Conservation (phyloP, 768 basidiomycete species). For the Russula dissimulans region DNA sequence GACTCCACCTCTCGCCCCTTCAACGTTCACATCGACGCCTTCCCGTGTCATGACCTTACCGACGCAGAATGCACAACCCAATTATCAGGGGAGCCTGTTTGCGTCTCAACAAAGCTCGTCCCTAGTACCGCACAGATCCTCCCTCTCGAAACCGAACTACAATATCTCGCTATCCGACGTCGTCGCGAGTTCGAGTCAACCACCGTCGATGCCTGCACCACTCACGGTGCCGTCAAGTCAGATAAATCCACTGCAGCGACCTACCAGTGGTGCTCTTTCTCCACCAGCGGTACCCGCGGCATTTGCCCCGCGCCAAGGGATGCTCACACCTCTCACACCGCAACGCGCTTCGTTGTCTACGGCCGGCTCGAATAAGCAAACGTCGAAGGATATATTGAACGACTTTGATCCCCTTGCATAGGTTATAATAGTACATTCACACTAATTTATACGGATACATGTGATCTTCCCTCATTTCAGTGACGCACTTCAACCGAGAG, state of each 20-base stretch:
- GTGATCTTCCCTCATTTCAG: not conserved
- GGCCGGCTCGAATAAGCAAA: slow-evolving; percentile 33
- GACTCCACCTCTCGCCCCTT: slow-evolving; percentile 17
- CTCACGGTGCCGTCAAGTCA: slow-evolving; percentile 20
- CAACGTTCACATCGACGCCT: slow-evolving; percentile 15
- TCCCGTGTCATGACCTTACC: slow-evolving; percentile 11
- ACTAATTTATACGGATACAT: not conserved
- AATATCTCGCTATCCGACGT: slow-evolving; percentile 37
- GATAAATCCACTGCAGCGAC: not conserved
- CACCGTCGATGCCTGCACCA: slow-evolving; percentile 9
- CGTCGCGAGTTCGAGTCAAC: not conserved
- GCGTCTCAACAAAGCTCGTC: slow-evolving; percentile 13
- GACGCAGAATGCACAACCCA: slow-evolving; percentile 21
- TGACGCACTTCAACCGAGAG: not conserved
- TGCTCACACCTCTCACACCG: slow-evolving; percentile 58
- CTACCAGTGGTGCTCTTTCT: not conserved
- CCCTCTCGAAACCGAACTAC: slow-evolving; percentile 45
- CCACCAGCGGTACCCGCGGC: slow-evolving; percentile 22
- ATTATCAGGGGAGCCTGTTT: slow-evolving; percentile 8
- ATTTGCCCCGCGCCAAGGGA: slow-evolving; percentile 28
- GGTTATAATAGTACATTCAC: not conserved
- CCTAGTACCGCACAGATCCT: slow-evolving; percentile 18
- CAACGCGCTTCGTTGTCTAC: slow-evolving; percentile 34
- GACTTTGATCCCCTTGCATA: slow-evolving; percentile 75
- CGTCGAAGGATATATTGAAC: slow-evolving; percentile 63